Percentiles rank a stretch among this genome's conserved stretches.
These are phyloP conservation scores for Populus euphratica DNA, from an alignment of 345 rosid species.

Conservation along the genomic window DNA sequence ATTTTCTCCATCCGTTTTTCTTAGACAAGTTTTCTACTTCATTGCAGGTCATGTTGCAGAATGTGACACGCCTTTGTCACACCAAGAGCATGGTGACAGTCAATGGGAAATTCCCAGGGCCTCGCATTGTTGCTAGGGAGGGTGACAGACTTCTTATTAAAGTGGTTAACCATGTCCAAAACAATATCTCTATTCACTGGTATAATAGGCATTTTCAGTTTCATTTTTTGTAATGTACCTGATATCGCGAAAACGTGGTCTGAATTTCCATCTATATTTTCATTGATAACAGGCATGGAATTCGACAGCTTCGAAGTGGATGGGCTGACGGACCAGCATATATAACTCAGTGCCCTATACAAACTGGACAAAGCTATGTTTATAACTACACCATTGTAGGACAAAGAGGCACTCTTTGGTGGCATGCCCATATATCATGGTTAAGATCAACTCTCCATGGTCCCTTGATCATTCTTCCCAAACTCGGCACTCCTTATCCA, in stretches of 20 bases:
- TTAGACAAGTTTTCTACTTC: background rate
- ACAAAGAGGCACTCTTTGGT: constrained; percentile 19
- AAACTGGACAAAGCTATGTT: background rate
- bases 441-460: constrained; percentile 11
- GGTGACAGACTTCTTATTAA: background rate
- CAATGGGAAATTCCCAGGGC: constrained; percentile 3
- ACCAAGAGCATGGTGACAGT: constrained; percentile 18
- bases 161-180: constrained; percentile 15
- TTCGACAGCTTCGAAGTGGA: too few relatives aligned
- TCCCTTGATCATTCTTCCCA: constrained; percentile 16
- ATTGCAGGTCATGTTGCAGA: constrained; percentile 6
- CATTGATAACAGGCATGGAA: too few relatives aligned
- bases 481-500: constrained; percentile 6
- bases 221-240: too few relatives aligned
- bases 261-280: background rate
- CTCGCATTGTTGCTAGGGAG: constrained; percentile 23
- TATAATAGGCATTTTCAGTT: background rate
- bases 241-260: too few relatives aligned
- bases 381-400: constrained; percentile 5
- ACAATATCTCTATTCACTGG: constrained; percentile 23
- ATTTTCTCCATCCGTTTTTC: background rate
- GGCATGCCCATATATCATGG: constrained; percentile 18
- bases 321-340: too few relatives aligned
- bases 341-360: too few relatives aligned
- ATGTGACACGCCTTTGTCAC: constrained; percentile 21